These are phyloP conservation scores for Cairneyella variabilis DNA, from an alignment of 495 filamentous ascomycete species.

Conservation along the genomic window DNA sequence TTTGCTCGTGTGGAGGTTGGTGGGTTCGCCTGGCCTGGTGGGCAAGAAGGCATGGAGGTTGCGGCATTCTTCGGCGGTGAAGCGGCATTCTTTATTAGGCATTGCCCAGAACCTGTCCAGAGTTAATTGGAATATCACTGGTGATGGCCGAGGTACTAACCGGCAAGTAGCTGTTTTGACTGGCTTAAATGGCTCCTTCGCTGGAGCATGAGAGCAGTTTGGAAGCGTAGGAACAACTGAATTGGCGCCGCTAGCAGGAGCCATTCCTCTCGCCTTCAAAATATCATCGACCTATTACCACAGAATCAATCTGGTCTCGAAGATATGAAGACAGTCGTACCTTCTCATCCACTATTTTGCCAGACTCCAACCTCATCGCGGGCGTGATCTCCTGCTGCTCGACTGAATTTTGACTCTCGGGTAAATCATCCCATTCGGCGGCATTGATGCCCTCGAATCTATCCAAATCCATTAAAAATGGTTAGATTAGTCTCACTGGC, in stretches of 20 bases:
- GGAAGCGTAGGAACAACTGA: background rate
- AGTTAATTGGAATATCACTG: conserved; percentile 1
- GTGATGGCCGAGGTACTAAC: background rate
- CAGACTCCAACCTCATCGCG: background rate
- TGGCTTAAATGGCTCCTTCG: conserved; percentile 1
- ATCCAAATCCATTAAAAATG: conserved; percentile 4
- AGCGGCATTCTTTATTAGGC: conserved; percentile 11
- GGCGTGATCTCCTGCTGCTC: conserved; percentile 3
- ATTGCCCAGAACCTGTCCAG: conserved; percentile 10
- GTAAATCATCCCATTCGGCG: conserved; percentile 4
- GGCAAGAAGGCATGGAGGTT: conserved; percentile 13
- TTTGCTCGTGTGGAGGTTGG: conserved; percentile 7
- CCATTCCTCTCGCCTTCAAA: no score
- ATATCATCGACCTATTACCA: conserved; percentile 1
- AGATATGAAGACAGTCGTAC: conserved; percentile 1
- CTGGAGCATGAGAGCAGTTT: background rate
- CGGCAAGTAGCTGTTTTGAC: conserved; percentile 3
- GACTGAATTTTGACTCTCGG: conserved; percentile 1
- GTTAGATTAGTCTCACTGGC: background rate
- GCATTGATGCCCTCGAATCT: conserved; percentile 8
- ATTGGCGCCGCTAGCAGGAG: no score
- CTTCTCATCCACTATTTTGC: background rate
- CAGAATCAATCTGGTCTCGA: background rate
- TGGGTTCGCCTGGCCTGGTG: background rate
- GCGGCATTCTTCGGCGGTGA: conserved; percentile 18